A percentile compares a stretch with the other conserved stretches of the same genome.
Conservation (phyloP, 2,329 filamentous ascomycete species). For the Fusarium oligoseptatum region DNA sequence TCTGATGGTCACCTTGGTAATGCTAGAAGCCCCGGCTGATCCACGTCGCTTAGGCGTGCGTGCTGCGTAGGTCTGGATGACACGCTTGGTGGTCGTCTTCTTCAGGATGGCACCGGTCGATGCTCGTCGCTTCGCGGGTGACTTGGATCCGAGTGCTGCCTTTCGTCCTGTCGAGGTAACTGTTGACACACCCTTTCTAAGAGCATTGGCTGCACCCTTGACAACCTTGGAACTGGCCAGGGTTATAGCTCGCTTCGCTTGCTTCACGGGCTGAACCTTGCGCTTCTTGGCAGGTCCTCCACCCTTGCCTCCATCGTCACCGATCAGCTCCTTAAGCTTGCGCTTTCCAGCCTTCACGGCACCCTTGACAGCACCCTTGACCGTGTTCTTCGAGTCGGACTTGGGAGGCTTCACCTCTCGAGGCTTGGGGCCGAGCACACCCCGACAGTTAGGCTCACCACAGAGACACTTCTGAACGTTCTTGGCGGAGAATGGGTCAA, state of each 20-base stretch:
- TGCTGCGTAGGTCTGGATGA: slow-evolving; percentile 48
- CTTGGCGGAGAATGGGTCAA: slow-evolving; percentile 77
- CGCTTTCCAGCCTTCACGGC: slow-evolving; percentile 65
- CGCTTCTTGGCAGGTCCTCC: slow-evolving; percentile 64
- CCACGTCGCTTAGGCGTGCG: slow-evolving; percentile 44
- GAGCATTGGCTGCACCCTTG: slow-evolving; percentile 53
- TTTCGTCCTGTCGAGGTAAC: slow-evolving; percentile 49
- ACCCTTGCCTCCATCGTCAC: slow-evolving; percentile 53
- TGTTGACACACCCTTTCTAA: slow-evolving; percentile 54
- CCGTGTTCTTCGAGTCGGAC: slow-evolving; percentile 55
- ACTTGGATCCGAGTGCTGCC: slow-evolving; percentile 41
- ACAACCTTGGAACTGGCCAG: slow-evolving; percentile 52
- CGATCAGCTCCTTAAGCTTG: slow-evolving; percentile 67
- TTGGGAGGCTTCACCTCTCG: slow-evolving; percentile 67
- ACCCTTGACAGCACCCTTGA: slow-evolving; percentile 56
- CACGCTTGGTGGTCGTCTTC: slow-evolving; percentile 47
- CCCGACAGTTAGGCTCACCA: slow-evolving; percentile 73
- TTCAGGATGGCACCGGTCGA: slow-evolving; percentile 46
- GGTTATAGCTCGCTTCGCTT: slow-evolving; percentile 53
- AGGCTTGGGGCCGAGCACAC: slow-evolving; percentile 72
- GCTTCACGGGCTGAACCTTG: slow-evolving; percentile 52
- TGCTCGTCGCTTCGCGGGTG: slow-evolving; percentile 44
- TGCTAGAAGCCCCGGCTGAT: slow-evolving; percentile 36
- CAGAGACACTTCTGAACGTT: slow-evolving; percentile 77
- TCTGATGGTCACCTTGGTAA: slow-evolving; percentile 36